phyloP scores from a whole-genome alignment of 306 rosid genomes.

The Nissolia schottii region DNA sequence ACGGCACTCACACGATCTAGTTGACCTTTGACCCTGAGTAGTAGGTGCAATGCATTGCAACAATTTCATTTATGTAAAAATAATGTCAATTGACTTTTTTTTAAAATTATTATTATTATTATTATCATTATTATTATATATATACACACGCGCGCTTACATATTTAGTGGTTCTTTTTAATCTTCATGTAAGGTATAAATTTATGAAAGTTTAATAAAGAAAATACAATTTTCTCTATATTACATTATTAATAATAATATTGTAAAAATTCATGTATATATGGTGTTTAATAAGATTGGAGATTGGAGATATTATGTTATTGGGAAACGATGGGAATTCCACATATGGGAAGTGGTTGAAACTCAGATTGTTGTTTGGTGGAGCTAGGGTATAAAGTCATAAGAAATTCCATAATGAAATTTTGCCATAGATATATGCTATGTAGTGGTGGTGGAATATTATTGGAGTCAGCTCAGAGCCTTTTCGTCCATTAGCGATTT shows the following conservation, averaged over 20 bases:
- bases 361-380: slow-evolving; percentile 31
- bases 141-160: too few relatives aligned
- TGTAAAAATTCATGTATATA: not conserved
- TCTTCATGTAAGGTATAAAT: not conserved
- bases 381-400: slow-evolving; percentile 45
- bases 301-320: slow-evolving; percentile 40
- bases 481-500: slow-evolving; percentile 36
- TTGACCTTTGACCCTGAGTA: slow-evolving; percentile 33
- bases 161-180: not conserved
- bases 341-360: slow-evolving; percentile 50
- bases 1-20: not conserved
- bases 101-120: not conserved
- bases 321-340: slow-evolving; percentile 46
- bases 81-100: not conserved
- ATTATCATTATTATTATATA: too few relatives aligned
- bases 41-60: slow-evolving; percentile 18
- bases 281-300: slow-evolving; percentile 21
- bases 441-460: slow-evolving; percentile 44
- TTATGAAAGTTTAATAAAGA: not conserved
- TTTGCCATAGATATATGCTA: not conserved
- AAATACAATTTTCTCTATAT: not conserved
- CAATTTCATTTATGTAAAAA: not conserved
- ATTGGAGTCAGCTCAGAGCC: slow-evolving; percentile 57
- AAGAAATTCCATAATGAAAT: slow-evolving; percentile 31
- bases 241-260: not conserved